phyloP scores from a whole-genome alignment of 768 basidiomycete genomes.

The Russula foetens region DNA sequence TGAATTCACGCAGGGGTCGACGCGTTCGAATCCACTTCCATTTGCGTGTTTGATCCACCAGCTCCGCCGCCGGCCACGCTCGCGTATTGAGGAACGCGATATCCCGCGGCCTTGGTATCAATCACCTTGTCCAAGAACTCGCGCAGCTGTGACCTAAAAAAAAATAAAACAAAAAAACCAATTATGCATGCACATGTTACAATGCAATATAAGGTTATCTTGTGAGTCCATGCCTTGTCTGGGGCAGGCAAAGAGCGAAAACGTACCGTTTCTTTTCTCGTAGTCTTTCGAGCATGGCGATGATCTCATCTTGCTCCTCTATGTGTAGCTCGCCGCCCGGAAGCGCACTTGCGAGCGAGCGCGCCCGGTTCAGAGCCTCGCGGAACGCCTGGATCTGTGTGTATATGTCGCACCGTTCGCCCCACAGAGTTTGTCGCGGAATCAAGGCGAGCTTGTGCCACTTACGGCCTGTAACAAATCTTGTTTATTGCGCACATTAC shows the following conservation, averaged over 20 bases:
- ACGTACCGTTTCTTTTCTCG: constrained; percentile 55
- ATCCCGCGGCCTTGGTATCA: constrained; percentile 24
- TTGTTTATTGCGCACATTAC: constrained; percentile 54
- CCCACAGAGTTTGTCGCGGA: too few relatives aligned
- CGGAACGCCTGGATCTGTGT: constrained; percentile 75
- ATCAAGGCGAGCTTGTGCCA: not conserved
- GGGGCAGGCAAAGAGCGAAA: too few relatives aligned
- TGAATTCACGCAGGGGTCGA: constrained; percentile 45
- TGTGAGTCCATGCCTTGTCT: too few relatives aligned
- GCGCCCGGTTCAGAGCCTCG: constrained; percentile 47
- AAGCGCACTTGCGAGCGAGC: constrained; percentile 45
- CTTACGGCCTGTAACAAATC: constrained; percentile 55
- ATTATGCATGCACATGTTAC: too few relatives aligned
- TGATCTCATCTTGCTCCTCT: constrained; percentile 63
- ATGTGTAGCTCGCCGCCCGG: constrained; percentile 67
- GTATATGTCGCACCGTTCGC: not conserved
- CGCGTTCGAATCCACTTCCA: constrained; percentile 71
- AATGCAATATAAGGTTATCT: too few relatives aligned
- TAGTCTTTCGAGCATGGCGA: constrained; percentile 56
- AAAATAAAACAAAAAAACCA: not conserved
- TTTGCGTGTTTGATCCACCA: constrained; percentile 31
- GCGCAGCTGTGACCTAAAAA: constrained; percentile 42
- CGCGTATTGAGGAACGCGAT: constrained; percentile 1
- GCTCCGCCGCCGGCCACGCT: not conserved
- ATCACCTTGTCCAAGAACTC: constrained; percentile 42